Conservation (phyloP, 1,139 yeast species). For the Candida sp. region DNA sequence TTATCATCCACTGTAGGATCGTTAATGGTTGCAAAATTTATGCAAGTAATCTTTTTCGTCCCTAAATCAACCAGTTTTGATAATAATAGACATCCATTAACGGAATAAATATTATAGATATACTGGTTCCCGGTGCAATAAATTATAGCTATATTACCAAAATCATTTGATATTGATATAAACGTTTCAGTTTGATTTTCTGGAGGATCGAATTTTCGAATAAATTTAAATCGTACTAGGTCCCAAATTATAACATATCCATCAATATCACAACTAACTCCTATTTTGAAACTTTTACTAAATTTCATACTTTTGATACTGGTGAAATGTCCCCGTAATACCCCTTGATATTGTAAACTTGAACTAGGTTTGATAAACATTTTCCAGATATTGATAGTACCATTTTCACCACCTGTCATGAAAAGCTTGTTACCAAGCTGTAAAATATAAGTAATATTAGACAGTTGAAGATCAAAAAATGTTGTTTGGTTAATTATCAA, state of each 20-base stretch:
- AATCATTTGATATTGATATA: constrained; percentile 19
- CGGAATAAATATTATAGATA: constrained; percentile 36
- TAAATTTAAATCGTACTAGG: constrained; percentile 43
- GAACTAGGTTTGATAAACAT: constrained; percentile 21
- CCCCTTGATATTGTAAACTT: constrained; percentile 39
- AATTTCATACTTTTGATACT: constrained; percentile 38
- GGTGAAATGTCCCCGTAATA: constrained; percentile 53
- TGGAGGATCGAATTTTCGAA: constrained; percentile 35
- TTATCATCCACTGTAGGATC: constrained; percentile 23
- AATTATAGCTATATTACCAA: constrained; percentile 50
- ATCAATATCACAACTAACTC: constrained; percentile 46
- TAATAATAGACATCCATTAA: constrained; percentile 51
- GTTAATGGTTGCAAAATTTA: constrained; percentile 33
- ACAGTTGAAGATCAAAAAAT: constrained; percentile 39
- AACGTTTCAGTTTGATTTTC: not conserved
- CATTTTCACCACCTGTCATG: constrained; percentile 54
- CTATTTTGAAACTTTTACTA: constrained; percentile 49
- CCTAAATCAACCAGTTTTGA: constrained; percentile 14
- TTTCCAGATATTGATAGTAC: constrained; percentile 56
- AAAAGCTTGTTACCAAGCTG: constrained; percentile 37
- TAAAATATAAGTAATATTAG: constrained; percentile 31
- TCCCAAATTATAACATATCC: constrained; percentile 64
- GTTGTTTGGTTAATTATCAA: constrained; percentile 38
- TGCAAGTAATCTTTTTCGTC: constrained; percentile 12
- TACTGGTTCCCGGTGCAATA: constrained; percentile 13